Evolutionary conservation across 768 basidiomycete species (phyloP).

Genomic region (Dioszegia hungarica): DNA sequence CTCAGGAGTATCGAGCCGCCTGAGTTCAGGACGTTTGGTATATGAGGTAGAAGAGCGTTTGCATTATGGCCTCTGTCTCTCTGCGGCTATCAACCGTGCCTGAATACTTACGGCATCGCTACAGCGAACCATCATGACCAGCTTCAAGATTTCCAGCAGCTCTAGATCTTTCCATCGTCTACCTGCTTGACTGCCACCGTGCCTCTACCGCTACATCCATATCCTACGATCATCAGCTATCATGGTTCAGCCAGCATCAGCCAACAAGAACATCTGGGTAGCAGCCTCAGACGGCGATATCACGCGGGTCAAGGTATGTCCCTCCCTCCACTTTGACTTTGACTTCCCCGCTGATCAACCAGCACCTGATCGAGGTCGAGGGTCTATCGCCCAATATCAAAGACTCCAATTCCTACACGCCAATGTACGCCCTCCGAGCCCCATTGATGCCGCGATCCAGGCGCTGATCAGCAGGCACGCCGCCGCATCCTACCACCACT

Average conservation of each 20-base stretch:
- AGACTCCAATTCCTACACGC: slow-evolving; percentile 47
- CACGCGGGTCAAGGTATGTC: slow-evolving; percentile 62
- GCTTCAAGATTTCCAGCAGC: too few species aligned
- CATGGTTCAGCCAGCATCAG: slow-evolving; percentile 32
- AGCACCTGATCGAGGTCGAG: slow-evolving; percentile 36
- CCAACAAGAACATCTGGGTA: slow-evolving; percentile 73
- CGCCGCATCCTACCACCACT: slow-evolving; percentile 84
- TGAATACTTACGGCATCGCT: too few species aligned
- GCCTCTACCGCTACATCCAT: background rate
- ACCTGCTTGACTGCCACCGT: background rate
- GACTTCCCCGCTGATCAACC: background rate
- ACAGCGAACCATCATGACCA: too few species aligned
- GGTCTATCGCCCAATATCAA: slow-evolving; percentile 37
- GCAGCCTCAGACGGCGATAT: slow-evolving; percentile 88
- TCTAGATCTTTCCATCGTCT: background rate
- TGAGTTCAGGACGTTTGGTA: too few species aligned
- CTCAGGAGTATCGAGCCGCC: background rate
- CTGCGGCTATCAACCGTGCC: too few species aligned
- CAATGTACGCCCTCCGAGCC: slow-evolving; percentile 33
- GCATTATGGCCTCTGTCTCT: too few species aligned
- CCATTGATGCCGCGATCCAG: background rate
- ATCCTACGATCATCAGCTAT: background rate
- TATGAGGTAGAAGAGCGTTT: too few species aligned
- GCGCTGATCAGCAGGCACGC: slow-evolving; percentile 66
- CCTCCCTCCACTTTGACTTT: background rate